Evolutionary conservation across 805 yeast genomes (phyloP), one percentile per base, ranked within the genome.

Genomic region (Saturnispora quitensis): DNA sequence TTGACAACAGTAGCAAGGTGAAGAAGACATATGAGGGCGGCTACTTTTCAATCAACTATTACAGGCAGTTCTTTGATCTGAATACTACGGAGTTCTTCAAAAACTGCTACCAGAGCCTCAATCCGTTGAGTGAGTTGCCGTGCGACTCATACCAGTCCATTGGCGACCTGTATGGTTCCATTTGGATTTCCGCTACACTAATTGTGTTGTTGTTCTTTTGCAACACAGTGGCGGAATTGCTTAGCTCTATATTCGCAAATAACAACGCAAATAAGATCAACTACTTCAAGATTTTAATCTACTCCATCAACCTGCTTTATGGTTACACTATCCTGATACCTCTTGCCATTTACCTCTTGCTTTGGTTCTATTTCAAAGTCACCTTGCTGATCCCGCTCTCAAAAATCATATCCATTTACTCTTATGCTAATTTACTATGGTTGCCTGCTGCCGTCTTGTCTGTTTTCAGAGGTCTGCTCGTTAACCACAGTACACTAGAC

Each of bases 171-270:
- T 91, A 89, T 65, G 97, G 97, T 0, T 85, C 95, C 7, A 71
- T 89, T 18, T 90, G 98, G 98, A 81, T 90, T 43, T 86, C 91
- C 12, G 89, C 89, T 0, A 84, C 96, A 0, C 78, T 88, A 47
- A 80, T 87, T 1, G 79, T 86, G 56, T 70, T 83, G 33, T 73
- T 87, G 64, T 89, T 89, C 68, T 81, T 89, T 53, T 76, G 89
- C 44, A 78, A 85, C 35, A 84, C 95, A 0, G 75, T 86, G 20
- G 77, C 86, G 2, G 81, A 82, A 46, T 62, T 85, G 22, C 59
- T 89, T n/a, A 70, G 80, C n/a, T 74, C 78, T 25, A 56, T 60
- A 60, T 55, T 61, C 22, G n/a, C 42, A 34, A 74, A 78, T 71
- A 58, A 77, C 27, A 74, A 78, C 61, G 60, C 70, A 13, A 18